These are phyloP conservation scores for Mycena maculata DNA, from an alignment of 768 basidiomycete genomes.

Conservation along the genomic window DNA sequence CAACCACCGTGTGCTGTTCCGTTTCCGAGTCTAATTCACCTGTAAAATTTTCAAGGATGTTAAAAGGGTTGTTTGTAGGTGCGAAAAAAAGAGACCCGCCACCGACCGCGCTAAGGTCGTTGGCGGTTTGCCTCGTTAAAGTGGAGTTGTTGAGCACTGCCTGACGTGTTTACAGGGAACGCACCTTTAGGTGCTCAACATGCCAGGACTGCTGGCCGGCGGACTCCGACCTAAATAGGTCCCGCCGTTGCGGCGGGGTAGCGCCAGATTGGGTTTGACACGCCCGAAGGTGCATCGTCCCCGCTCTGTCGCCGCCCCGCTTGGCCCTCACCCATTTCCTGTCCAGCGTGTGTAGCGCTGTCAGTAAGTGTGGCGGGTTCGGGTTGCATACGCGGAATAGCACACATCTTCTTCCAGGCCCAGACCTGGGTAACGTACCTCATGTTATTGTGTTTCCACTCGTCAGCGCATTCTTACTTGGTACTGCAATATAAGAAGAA, in stretches of 20 bases:
- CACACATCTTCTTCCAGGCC: too few species aligned
- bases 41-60: neutral
- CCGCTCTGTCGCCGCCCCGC: neutral
- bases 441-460: neutral
- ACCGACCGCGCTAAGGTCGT: neutral
- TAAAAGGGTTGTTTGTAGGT: neutral
- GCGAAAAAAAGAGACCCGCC: neutral
- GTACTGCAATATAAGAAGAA: too few species aligned
- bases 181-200: neutral
- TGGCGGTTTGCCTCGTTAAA: neutral
- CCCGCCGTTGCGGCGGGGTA: neutral
- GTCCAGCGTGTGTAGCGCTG: too few species aligned
- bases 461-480: too few species aligned
- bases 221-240: neutral
- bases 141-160: neutral
- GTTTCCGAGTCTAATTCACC: neutral
- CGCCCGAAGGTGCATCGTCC: neutral
- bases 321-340: neutral
- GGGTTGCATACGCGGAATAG: too few species aligned
- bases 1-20: neutral
- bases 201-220: neutral
- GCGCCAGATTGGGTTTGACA: neutral
- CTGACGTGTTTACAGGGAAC: neutral
- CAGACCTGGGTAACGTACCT: conserved; percentile 27
- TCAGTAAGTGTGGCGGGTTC: too few species aligned